Evolutionary conservation across 2,329 filamentous ascomycete species (phyloP), one percentile per base, ranked within the genome.

Genomic region (Fusarium proliferatum): DNA sequence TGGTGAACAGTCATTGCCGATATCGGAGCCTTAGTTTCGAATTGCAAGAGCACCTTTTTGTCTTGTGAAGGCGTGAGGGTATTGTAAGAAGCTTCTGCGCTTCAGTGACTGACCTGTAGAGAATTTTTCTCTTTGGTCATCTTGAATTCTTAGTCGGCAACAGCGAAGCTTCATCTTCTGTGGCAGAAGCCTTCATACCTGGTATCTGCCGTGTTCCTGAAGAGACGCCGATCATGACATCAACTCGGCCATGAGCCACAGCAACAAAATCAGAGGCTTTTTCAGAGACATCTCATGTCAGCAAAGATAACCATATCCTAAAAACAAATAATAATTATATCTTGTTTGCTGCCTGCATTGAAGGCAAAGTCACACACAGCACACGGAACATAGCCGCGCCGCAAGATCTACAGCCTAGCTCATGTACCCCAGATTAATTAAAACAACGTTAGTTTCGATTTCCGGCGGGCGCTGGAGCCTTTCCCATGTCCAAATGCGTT

Each of bases 371-470:
- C 42, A 21, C 48, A 55, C 52, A 70, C 21, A 59, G 28, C 17
- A 42, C 33, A 43, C 30, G 39, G 33, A 41, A 66, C 60, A 46
- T 39, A 36, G 46, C 51, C 46, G 56, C 34, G 51, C 51, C 51
- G 56, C 56, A 55, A 62, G 73, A 73, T 74, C 72, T 61, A 73
- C 64, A 70, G 68, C 55, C 61, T 69, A 69, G 66, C 61, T 71
- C 70, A 78, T 78, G 73, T 78, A 77, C 76, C 76, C 76, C 76
- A 69, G 76, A 78, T 72, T 69, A 65, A 69, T 72, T 72, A 65
- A 69, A 64, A 52, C 34, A 48, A 63, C 49, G 34, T 58, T 67
- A 61, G 42, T 61, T 64, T 73, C 65, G 52, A 68, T 72, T 49
- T 61, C 59, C 63, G 57, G 69, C 76, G 73, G 69, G 58, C 72